Evolutionary conservation across 306 rosid genomes (phyloP), one percentile per base, ranked within the genome.

Genomic region (Begonia peltatifolia): DNA sequence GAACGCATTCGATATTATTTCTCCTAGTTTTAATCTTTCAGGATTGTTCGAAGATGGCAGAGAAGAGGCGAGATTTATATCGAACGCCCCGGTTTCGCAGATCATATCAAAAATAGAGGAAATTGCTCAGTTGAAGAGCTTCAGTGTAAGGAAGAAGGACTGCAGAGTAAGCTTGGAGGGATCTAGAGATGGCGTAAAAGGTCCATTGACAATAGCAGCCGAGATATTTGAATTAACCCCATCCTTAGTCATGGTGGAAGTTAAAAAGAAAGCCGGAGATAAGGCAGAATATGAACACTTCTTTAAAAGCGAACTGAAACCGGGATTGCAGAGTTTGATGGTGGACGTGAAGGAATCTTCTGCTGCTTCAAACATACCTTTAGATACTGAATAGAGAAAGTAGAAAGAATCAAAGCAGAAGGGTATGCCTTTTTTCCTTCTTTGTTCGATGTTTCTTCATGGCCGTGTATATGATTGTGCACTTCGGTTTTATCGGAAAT

Each of bases 91-190:
- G 0, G 89, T 84, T 13, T 68, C 82, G 0, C 74, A 55, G 69
- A 88, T 88, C 10, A 84, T 88, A 16, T 79, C 89, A 4, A 88
- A 84, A 46, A 47, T 84, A 74, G 97, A 88, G 71, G 97, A 88
- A 60, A 84, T 88, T 55, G 97, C 81, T 2, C 68, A 77, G 16
- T 43, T 88, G 58, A 86, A 81, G 38, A 79, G 93, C 17, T 88
- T 88, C 49, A 50, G 74, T 0, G 97, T 88, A 63, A 79, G 97
- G 84, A 84, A 84, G 79, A 84, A 81, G 48, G 97, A 78, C 64
- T 88, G 95, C 56, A 71, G 87, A 63, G 93, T 88, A 44, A 88
- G 89, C 63, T 66, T 88, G 71, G 93, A 88, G 53, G 97, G 95
- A 23, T 69, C 87, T 0, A 70, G 87, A 47, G 97, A 84, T 51